A percentile compares a stretch with the other conserved stretches of the same genome.
Conservation (phyloP, 179 eudicot genomes). For the Sideroxylon spinosum region DNA sequence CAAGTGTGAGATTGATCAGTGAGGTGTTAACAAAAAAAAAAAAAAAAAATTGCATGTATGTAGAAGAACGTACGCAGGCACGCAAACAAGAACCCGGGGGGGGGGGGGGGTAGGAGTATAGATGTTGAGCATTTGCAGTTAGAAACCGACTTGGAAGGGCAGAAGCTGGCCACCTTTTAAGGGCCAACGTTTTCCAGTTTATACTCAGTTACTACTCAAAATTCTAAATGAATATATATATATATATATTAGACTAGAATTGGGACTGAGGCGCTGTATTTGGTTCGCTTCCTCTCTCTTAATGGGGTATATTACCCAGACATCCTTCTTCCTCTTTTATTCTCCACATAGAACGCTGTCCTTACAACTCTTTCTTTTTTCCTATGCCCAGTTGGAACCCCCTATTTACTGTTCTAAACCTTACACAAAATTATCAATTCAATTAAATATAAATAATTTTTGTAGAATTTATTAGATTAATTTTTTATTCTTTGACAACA, state of each 20-base stretch:
- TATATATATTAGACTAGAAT: not conserved
- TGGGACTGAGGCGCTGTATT: not conserved
- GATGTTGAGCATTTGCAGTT: not conserved
- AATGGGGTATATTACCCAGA: not conserved
- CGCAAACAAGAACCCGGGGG: not conserved
- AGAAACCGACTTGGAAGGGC: slow-evolving; percentile 6
- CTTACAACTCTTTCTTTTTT: not conserved
- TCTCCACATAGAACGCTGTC: not conserved
- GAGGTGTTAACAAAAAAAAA: not conserved
- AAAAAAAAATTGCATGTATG: not conserved
- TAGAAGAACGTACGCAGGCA: not conserved
- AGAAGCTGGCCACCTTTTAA: slow-evolving; percentile 20
- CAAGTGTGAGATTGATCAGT: too few species aligned
- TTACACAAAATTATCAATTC: not conserved
- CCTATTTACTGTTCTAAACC: not conserved
- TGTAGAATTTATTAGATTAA: too few species aligned
- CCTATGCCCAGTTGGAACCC: not conserved
- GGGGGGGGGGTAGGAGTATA: not conserved
- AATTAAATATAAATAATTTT: too few species aligned
- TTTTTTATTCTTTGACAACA: too few species aligned
- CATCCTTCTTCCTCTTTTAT: slow-evolving; percentile 5
- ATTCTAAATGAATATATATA: not conserved
- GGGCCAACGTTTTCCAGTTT: slow-evolving; percentile 6
- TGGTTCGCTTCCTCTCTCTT: not conserved
- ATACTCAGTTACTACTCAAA: not conserved